Conservation (phyloP, 441 rosid genomes). For the Metrosideros polymorpha region DNA sequence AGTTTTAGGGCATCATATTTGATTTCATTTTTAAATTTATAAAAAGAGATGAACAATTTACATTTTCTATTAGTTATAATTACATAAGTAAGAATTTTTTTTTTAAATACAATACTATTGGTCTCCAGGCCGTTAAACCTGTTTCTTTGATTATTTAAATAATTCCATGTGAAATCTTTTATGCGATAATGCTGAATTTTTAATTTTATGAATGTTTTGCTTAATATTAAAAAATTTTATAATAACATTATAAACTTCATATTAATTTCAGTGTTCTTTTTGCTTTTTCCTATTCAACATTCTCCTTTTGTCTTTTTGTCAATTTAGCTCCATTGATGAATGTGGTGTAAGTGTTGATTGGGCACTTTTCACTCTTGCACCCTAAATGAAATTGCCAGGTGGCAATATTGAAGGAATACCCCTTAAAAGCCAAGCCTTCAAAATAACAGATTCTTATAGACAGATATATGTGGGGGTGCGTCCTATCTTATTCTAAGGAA, state of each 20-base stretch:
- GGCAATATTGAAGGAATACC: not conserved
- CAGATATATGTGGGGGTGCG: too few relatives aligned
- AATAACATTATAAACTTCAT: not conserved
- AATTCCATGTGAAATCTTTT: not conserved
- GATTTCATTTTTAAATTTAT: not conserved
- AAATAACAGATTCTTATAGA: not conserved
- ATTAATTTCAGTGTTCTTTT: not conserved
- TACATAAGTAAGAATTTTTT: not conserved
- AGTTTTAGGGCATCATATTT: not conserved
- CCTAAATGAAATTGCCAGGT: not conserved
- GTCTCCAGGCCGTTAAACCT: not conserved
- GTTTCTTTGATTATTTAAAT: not conserved
- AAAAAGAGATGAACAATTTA: not conserved
- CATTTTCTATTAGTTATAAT: too few relatives aligned
- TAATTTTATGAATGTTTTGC: not conserved
- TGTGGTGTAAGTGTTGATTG: not conserved
- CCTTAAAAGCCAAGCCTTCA: not conserved
- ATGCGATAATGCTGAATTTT: not conserved
- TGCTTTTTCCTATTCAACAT: not conserved
- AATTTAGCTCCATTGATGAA: not conserved
- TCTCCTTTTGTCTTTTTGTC: too few relatives aligned
- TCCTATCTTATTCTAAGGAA: not conserved
- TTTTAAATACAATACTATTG: not conserved
- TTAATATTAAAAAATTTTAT: not conserved
- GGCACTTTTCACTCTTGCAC: not conserved